These are phyloP conservation scores for Fusarium avenaceum DNA, from an alignment of 2,329 filamentous ascomycete species.

Conservation along the genomic window DNA sequence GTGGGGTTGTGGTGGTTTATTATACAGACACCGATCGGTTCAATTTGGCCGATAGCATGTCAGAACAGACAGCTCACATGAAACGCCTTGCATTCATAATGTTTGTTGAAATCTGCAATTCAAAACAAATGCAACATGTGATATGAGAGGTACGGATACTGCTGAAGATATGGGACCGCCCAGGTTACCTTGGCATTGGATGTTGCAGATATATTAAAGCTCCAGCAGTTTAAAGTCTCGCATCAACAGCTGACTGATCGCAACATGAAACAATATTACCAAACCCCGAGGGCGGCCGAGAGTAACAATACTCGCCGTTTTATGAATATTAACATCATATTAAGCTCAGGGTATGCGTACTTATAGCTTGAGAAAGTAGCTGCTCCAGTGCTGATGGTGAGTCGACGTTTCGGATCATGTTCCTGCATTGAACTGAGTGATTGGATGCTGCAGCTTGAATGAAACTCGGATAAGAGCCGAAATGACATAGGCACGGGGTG, in stretches of 20 bases:
- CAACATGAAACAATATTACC: constrained; percentile 7
- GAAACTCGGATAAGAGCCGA: constrained; percentile 31
- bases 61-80: constrained; percentile 2
- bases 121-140: constrained; percentile 18
- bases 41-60: neutral
- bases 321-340: constrained; percentile 1
- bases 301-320: constrained; percentile 4
- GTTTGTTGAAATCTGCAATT: constrained; percentile 13
- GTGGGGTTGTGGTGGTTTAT: neutral
- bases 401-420: constrained; percentile 24
- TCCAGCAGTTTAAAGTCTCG: neutral
- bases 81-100: constrained; percentile 8
- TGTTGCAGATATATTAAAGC: constrained; percentile 11
- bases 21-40: neutral
- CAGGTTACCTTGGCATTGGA: neutral
- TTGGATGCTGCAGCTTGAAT: constrained; percentile 14
- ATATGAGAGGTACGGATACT: constrained; percentile 3
- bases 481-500: constrained; percentile 7
- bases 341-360: constrained; percentile 14
- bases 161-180: neutral
- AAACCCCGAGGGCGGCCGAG: neutral
- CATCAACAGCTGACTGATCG: constrained; percentile 23
- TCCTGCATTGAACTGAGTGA: constrained; percentile 8
- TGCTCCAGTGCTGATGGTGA: neutral
- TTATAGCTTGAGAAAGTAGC: constrained; percentile 12